phyloP scores from a whole-genome alignment of 1,284 basidiomycete genomes.

The Ustilago hordei region DNA sequence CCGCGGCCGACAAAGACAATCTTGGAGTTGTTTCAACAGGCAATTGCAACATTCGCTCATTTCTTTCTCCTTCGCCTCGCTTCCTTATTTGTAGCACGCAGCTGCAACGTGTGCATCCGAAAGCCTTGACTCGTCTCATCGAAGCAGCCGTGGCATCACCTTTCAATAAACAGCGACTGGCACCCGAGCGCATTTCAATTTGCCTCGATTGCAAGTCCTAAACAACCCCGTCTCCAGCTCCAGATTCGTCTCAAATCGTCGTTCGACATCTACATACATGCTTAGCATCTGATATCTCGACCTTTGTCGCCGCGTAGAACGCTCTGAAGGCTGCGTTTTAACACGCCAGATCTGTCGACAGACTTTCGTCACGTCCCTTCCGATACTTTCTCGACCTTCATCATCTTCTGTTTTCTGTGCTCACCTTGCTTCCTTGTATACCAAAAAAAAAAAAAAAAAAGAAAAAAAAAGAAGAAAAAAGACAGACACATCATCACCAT shows the following conservation, averaged over 20 bases:
- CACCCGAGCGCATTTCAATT: background rate
- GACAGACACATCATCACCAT: background rate
- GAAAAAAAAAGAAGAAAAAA: too few relatives aligned
- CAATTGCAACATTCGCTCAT: constrained; percentile 30
- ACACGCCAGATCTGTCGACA: constrained; percentile 9
- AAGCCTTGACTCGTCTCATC: background rate
- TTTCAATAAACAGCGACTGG: constrained; percentile 5
- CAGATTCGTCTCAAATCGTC: background rate
- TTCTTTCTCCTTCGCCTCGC: constrained; percentile 12
- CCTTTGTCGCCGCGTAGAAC: constrained; percentile 15
- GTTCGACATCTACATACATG: constrained; percentile 28
- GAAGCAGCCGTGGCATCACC: background rate
- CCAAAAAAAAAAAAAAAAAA: constrained; percentile 1
- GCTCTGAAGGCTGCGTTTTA: constrained; percentile 19
- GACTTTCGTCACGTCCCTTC: constrained; percentile 5
- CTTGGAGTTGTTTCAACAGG: constrained; percentile 1
- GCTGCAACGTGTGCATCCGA: constrained; percentile 6
- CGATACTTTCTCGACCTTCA: background rate
- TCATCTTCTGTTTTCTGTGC: background rate
- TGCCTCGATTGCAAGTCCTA: background rate
- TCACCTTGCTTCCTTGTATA: background rate
- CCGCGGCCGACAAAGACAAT: constrained; percentile 12
- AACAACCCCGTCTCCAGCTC: background rate
- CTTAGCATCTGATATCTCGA: constrained; percentile 25
- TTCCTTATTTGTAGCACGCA: background rate